These are phyloP conservation scores for Prunus campanulata DNA, from an alignment of 306 rosid genomes.

Conservation along the genomic window DNA sequence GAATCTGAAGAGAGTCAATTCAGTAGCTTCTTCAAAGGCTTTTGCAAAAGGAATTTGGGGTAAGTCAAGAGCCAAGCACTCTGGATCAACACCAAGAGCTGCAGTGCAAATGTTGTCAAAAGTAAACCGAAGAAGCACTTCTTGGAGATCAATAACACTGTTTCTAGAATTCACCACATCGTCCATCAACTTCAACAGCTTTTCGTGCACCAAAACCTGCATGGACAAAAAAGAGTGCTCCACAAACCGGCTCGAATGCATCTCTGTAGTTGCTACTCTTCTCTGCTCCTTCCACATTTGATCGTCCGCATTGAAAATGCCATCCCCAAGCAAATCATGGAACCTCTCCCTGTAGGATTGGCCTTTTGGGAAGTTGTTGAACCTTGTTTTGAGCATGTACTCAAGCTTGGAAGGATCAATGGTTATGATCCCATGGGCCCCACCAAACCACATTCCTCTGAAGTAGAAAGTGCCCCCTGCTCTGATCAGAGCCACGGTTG, in stretches of 20 bases:
- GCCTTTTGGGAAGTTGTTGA: slow-evolving; percentile 50
- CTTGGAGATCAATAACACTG: slow-evolving; percentile 39
- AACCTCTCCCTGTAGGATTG: slow-evolving; percentile 33
- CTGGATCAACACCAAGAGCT: slow-evolving; percentile 45
- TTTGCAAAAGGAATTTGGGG: slow-evolving; percentile 26
- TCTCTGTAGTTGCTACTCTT: slow-evolving; percentile 28
- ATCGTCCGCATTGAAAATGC: slow-evolving; percentile 45
- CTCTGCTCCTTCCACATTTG: slow-evolving; percentile 43
- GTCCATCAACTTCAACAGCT: slow-evolving; percentile 27
- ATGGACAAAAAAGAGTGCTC: slow-evolving; percentile 26
- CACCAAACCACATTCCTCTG: slow-evolving; percentile 38
- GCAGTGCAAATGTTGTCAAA: slow-evolving; percentile 41
- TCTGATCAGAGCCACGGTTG: slow-evolving; percentile 28
- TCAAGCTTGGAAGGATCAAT: slow-evolving; percentile 36
- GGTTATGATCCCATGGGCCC: slow-evolving; percentile 34
- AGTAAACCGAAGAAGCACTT: slow-evolving; percentile 41
- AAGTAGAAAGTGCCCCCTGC: slow-evolving; percentile 45
- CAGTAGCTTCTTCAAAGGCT: slow-evolving; percentile 43
- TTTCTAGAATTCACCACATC: slow-evolving; percentile 15
- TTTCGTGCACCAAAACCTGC: slow-evolving; percentile 31
- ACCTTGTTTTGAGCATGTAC: slow-evolving; percentile 43
- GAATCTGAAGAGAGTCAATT: slow-evolving; percentile 22
- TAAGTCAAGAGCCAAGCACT: slow-evolving; percentile 29
- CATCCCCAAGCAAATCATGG: slow-evolving; percentile 40
- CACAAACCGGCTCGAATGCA: slow-evolving; percentile 33